Conservation (phyloP, 2,329 filamentous ascomycete species). For the Microsporum ferrugineum region DNA sequence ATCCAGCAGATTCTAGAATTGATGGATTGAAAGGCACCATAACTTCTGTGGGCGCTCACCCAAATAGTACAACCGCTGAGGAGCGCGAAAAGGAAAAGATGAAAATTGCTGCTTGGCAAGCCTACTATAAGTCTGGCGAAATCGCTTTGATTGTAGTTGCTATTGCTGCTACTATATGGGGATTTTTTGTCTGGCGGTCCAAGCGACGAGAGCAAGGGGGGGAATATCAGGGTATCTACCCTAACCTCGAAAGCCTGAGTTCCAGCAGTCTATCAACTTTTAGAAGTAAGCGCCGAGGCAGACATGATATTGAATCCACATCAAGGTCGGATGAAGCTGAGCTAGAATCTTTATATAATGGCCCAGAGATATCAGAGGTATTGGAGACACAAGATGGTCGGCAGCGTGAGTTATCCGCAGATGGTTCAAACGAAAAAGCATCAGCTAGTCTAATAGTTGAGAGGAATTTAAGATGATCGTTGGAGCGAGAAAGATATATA, state of each 20-base stretch:
- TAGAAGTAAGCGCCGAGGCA: constrained; percentile 30
- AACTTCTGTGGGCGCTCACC: constrained; percentile 63
- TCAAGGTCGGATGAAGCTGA: background rate
- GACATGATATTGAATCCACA: constrained; percentile 41
- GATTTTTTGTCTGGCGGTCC: constrained; percentile 54
- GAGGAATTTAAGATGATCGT: no score
- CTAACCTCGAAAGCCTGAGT: constrained; percentile 30
- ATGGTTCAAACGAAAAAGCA: no score
- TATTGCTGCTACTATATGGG: constrained; percentile 61
- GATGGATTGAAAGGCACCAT: constrained; percentile 74
- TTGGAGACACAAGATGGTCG: no score
- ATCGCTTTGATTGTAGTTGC: constrained; percentile 71
- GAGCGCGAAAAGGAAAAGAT: constrained; percentile 60
- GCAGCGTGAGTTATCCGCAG: no score
- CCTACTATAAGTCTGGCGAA: constrained; percentile 79
- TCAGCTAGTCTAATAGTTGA: no score
- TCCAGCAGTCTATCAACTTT: constrained; percentile 36
- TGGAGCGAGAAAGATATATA: no score
- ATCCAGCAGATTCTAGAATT: constrained; percentile 64
- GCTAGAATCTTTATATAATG: background rate
- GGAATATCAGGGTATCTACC: constrained; percentile 32
- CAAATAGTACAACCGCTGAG: constrained; percentile 56
- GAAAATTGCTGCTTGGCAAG: constrained; percentile 76
- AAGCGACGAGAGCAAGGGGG: constrained; percentile 40
- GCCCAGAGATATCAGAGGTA: background rate